These are phyloP conservation scores for Mariannaea sp. DNA, from an alignment of 2,329 filamentous ascomycete species.

Conservation along the genomic window DNA sequence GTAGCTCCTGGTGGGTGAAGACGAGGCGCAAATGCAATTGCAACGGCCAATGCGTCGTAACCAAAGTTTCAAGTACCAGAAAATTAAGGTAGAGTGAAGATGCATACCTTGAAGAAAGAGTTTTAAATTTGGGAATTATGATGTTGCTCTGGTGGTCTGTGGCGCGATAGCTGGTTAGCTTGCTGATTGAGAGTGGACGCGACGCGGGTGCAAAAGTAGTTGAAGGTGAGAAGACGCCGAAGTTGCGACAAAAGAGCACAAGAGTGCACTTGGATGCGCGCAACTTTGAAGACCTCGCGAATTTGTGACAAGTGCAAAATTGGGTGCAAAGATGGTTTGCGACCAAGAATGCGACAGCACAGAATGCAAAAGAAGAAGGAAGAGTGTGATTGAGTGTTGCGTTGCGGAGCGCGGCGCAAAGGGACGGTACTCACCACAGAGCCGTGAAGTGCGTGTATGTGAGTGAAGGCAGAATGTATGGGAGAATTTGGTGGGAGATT, in stretches of 20 bases:
- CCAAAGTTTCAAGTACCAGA: conserved; percentile 20
- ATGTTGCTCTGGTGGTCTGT: conserved; percentile 36
- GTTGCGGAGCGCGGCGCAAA: conserved; percentile 27
- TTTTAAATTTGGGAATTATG: conserved; percentile 16
- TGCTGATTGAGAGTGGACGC: conserved; percentile 14
- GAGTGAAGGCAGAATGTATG: conserved; percentile 55
- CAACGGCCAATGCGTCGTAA: conserved; percentile 25
- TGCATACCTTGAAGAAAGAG: conserved; percentile 32
- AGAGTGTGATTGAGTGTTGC: conserved; percentile 45
- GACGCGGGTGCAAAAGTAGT: conserved; percentile 22
- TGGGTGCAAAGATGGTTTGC: conserved; percentile 21
- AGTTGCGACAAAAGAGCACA: conserved; percentile 21
- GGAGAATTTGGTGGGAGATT: conserved; percentile 60
- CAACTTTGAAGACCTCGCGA: conserved; percentile 26
- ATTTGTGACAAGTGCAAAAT: conserved; percentile 28
- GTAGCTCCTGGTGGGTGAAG: conserved; percentile 31
- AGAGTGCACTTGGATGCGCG: conserved; percentile 31
- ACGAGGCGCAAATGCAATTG: conserved; percentile 41
- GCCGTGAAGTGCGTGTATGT: conserved; percentile 46
- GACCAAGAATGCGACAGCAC: conserved; percentile 16
- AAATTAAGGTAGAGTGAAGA: conserved; percentile 18
- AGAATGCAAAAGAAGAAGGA: conserved; percentile 41
- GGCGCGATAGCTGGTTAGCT: conserved; percentile 39
- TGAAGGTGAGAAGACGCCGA: conserved; percentile 15
- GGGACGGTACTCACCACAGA: conserved; percentile 57